Evolutionary conservation across 2,329 filamentous ascomycete species (phyloP).

Genomic region (Escovopsis sp.): DNA sequence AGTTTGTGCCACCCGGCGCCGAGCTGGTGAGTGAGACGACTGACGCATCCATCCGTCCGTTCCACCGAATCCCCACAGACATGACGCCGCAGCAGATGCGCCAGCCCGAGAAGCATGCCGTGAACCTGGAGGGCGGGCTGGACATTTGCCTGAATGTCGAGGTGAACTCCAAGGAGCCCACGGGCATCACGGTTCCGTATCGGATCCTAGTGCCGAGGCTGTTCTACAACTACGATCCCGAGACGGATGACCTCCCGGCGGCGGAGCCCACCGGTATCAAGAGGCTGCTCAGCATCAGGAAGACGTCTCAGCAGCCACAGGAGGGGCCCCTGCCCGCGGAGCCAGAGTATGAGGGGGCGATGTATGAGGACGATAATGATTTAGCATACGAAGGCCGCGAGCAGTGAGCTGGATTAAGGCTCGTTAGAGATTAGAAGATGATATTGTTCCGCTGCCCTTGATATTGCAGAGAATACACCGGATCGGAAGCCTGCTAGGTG

Average conservation of each 20-base stretch:
- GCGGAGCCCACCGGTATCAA: constrained; percentile 25
- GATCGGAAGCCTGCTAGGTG: no score
- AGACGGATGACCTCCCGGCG: constrained; percentile 20
- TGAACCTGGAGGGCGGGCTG: constrained; percentile 71
- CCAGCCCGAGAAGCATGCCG: constrained; percentile 36
- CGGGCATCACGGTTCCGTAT: constrained; percentile 80
- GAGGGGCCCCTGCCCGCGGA: constrained; percentile 7
- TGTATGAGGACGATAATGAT: constrained; percentile 13
- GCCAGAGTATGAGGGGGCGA: constrained; percentile 11
- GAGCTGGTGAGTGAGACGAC: constrained; percentile 4
- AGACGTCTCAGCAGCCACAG: constrained; percentile 15
- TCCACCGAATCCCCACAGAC: constrained; percentile 58
- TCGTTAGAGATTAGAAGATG: no score
- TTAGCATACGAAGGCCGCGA: constrained; percentile 6
- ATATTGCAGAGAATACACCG: no score
- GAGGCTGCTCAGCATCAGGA: constrained; percentile 30
- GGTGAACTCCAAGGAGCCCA: constrained; percentile 69
- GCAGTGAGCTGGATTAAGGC: not conserved
- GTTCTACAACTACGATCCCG: constrained; percentile 38
- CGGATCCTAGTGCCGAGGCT: constrained; percentile 71
- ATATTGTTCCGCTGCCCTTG: no score
- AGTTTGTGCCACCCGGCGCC: constrained; percentile 9
- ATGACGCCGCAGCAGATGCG: constrained; percentile 47
- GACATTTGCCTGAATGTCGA: constrained; percentile 86
- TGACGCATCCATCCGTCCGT: constrained; percentile 22